Conservation (phyloP, 2,329 filamentous ascomycete genomes). For the Lizonia empirigonia region DNA sequence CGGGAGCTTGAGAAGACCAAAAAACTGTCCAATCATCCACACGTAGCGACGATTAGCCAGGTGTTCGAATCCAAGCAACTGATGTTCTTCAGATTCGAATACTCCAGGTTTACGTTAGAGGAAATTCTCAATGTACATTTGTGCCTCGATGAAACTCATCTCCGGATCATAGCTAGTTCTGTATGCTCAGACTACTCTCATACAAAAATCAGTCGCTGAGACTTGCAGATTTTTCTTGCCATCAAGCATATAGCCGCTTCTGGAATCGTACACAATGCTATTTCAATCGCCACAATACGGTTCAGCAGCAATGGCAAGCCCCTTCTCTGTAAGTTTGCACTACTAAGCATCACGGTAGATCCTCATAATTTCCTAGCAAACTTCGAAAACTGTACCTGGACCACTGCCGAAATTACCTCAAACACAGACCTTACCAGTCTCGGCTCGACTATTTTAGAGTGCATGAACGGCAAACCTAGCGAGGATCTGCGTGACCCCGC, state of each 20-base stretch:
- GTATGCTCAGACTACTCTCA: neutral
- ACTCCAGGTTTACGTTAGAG: constrained; percentile 12
- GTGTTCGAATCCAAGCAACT: constrained; percentile 1
- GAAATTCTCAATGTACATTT: constrained; percentile 18
- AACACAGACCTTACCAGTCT: constrained; percentile 15
- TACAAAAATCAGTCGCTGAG: neutral
- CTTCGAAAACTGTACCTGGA: constrained; percentile 9
- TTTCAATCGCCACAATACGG: constrained; percentile 7
- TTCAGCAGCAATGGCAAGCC: neutral
- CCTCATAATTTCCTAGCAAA: constrained; percentile 3
- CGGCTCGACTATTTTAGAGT: constrained; percentile 14
- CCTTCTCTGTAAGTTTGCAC: neutral
- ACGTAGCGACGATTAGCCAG: constrained; percentile 5
- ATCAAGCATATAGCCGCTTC: constrained; percentile 13
- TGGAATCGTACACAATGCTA: constrained; percentile 10
- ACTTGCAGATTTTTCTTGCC: constrained; percentile 11
- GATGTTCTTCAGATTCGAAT: constrained; percentile 10
- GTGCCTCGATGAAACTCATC: constrained; percentile 9
- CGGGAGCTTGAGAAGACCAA: constrained; percentile 6
- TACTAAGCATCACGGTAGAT: neutral
- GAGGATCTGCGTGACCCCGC: constrained; percentile 4
- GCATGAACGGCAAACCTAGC: constrained; percentile 14
- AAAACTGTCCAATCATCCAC: constrained; percentile 4
- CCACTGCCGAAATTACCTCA: constrained; percentile 1
- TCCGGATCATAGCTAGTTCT: constrained; percentile 10